A percentile compares a stretch with the other conserved stretches of the same genome.
Evolutionary conservation across 805 yeast genomes (phyloP).

Genomic region (Candida easanensis): DNA sequence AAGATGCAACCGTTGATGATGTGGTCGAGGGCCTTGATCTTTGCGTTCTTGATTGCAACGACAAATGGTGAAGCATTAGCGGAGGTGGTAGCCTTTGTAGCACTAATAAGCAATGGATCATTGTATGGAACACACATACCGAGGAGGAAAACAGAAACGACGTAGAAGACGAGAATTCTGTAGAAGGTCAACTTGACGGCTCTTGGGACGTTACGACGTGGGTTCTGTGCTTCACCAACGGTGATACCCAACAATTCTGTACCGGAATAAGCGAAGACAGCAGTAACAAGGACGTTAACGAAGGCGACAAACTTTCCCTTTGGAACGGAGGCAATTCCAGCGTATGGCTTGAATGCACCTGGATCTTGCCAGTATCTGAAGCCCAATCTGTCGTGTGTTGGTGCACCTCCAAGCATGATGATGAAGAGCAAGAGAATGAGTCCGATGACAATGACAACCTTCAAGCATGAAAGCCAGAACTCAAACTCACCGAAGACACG

Average conservation of each 20-base stretch:
- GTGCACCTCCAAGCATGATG: slow-evolving; percentile 77
- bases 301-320: slow-evolving; percentile 61
- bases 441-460: slow-evolving; percentile 45
- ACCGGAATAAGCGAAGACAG: slow-evolving; percentile 70
- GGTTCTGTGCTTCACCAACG: slow-evolving; percentile 70
- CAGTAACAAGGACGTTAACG: slow-evolving; percentile 59
- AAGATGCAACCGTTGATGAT: slow-evolving; percentile 76
- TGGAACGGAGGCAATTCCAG: slow-evolving; percentile 42
- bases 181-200: slow-evolving; percentile 69
- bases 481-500: slow-evolving; percentile 58
- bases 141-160: slow-evolving; percentile 56
- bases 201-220: slow-evolving; percentile 65
- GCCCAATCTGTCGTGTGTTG: slow-evolving; percentile 68
- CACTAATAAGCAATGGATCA: slow-evolving; percentile 45
- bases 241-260: slow-evolving; percentile 70
- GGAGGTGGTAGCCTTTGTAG: slow-evolving; percentile 45
- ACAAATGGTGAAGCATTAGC: slow-evolving; percentile 85
- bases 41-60: slow-evolving; percentile 69
- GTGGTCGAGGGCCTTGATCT: slow-evolving; percentile 65
- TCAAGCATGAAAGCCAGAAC: slow-evolving; percentile 44
- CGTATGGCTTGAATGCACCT: slow-evolving; percentile 54
- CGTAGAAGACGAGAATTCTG: slow-evolving; percentile 64
- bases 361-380: slow-evolving; percentile 70
- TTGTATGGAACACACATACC: slow-evolving; percentile 67
- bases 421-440: slow-evolving; percentile 47